A percentile compares a stretch with the other conserved stretches of the same genome.
These are phyloP conservation scores for Chrysanthemum seticuspe DNA, from an alignment of 129 eudicot genomes.

Conservation along the genomic window DNA sequence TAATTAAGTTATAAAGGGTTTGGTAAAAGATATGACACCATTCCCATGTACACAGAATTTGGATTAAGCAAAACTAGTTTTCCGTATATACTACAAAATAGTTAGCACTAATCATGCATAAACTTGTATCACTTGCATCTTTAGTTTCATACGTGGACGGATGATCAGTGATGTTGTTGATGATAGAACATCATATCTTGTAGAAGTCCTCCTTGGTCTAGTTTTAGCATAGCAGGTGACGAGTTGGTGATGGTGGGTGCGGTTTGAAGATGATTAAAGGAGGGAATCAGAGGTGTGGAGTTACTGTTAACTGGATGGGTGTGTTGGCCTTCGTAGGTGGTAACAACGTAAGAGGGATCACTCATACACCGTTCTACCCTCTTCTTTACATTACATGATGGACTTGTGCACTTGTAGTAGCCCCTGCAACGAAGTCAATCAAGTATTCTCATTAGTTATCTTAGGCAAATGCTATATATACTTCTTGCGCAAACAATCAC, in stretches of 20 bases:
- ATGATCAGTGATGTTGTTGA: not conserved
- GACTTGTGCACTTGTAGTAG: constrained; percentile 74
- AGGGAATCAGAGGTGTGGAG: not conserved
- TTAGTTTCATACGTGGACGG: too few species aligned
- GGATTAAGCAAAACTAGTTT: constrained; percentile 16
- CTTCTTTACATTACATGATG: constrained; percentile 78
- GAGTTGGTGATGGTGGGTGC: constrained; percentile 1
- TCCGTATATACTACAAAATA: constrained; percentile 7
- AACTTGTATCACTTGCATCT: constrained; percentile 10
- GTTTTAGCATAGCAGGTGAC: constrained; percentile 10
- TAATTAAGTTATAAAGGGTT: constrained; percentile 4
- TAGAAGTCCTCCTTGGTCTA: constrained; percentile 30
- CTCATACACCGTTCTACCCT: constrained; percentile 66
- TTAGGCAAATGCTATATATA: too few species aligned
- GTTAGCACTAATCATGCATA: constrained; percentile 5
- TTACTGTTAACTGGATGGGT: constrained; percentile 46
- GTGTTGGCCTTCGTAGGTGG: constrained; percentile 89
- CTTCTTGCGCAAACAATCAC: too few species aligned
- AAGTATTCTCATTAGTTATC: too few species aligned
- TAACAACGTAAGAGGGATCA: constrained; percentile 61
- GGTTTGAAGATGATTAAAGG: constrained; percentile 2
- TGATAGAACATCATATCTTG: constrained; percentile 24
- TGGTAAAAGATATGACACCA: constrained; percentile 15
- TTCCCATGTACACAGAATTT: constrained; percentile 18
- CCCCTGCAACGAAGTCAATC: constrained; percentile 44